phyloP scores from a whole-genome alignment of 495 filamentous ascomycete species.

The Hypoxylon fragiforme region DNA sequence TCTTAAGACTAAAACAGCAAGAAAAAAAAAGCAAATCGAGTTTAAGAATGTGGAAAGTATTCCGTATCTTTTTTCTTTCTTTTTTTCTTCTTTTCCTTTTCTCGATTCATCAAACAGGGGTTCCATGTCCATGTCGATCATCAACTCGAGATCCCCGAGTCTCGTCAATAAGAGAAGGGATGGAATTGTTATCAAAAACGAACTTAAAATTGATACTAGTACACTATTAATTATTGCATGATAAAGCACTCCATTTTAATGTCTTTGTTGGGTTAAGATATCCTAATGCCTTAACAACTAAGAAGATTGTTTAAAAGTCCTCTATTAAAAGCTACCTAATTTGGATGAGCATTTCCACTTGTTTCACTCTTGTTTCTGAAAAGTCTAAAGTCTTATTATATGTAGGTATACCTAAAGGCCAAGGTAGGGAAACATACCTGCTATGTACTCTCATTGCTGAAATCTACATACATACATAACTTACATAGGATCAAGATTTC shows the following conservation, averaged over 20 bases:
- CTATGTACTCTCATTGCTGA: too few species aligned
- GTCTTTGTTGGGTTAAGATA: too few species aligned
- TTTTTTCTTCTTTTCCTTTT: too few species aligned
- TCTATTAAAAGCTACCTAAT: not conserved
- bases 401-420: too few species aligned
- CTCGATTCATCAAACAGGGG: slow-evolving; percentile 7
- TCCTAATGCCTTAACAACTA: too few species aligned
- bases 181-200: too few species aligned
- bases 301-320: not conserved
- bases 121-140: slow-evolving; percentile 29
- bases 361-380: not conserved
- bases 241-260: too few species aligned
- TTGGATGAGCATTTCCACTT: not conserved
- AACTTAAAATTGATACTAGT: slow-evolving; percentile 1
- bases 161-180: slow-evolving; percentile 24
- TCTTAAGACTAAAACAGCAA: too few species aligned
- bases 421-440: too few species aligned
- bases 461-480: too few species aligned
- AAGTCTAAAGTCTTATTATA: not conserved
- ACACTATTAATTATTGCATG: slow-evolving; percentile 2
- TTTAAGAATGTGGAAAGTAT: slow-evolving; percentile 14
- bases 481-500: not conserved
- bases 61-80: too few species aligned
- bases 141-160: slow-evolving; percentile 33
- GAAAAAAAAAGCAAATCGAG: slow-evolving; percentile 19